Evolutionary conservation across 805 yeast species (phyloP).

Genomic region (Yarrowia yakushimensis): DNA sequence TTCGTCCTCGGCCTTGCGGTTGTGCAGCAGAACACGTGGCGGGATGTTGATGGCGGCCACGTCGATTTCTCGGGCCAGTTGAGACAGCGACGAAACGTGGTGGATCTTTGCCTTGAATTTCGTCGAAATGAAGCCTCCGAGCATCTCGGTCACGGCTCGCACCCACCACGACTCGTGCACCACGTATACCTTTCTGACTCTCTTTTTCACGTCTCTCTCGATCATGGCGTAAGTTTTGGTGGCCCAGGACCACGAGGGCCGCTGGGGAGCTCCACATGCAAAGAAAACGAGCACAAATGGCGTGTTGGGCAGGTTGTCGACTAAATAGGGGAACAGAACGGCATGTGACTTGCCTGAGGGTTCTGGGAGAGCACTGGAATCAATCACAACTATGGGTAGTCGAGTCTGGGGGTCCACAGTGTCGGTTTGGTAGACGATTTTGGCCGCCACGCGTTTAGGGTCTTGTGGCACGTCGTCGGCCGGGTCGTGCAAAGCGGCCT

Average conservation of each 20-base stretch:
- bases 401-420: constrained; percentile 63
- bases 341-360: constrained; percentile 47
- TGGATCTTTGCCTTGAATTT: constrained; percentile 45
- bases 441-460: constrained; percentile 34
- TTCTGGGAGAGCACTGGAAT: constrained; percentile 74
- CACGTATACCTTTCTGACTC: constrained; percentile 60
- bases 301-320: constrained; percentile 54
- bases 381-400: constrained; percentile 75
- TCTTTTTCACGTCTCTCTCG: constrained; percentile 52
- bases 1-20: constrained; percentile 50
- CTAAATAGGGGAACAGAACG: constrained; percentile 55
- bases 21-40: constrained; percentile 67
- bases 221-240: constrained; percentile 55
- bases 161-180: constrained; percentile 93
- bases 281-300: constrained; percentile 70
- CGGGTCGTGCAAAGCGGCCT: not conserved
- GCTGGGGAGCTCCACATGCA: constrained; percentile 70
- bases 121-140: constrained; percentile 57
- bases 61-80: constrained; percentile 60
- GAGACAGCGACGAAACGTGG: constrained; percentile 51
- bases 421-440: constrained; percentile 54
- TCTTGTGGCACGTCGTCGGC: constrained; percentile 2
- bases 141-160: constrained; percentile 68
- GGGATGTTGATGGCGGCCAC: constrained; percentile 74
- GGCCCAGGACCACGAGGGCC: constrained; percentile 69